phyloP scores from a whole-genome alignment of 2,329 filamentous ascomycete species.

The Pestalotiopsis sp. region DNA sequence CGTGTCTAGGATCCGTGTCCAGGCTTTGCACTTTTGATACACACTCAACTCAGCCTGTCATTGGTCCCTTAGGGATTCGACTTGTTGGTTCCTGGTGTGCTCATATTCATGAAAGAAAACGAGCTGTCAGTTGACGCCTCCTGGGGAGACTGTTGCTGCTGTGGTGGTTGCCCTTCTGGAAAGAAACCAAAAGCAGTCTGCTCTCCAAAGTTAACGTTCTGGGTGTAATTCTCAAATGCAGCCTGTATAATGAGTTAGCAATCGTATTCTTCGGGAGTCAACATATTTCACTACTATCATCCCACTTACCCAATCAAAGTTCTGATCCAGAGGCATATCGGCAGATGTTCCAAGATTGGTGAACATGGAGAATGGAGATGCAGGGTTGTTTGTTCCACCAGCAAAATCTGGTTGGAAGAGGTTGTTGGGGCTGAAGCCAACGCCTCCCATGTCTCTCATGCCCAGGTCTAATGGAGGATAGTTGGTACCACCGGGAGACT shows the following conservation, averaged over 20 bases:
- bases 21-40: neutral
- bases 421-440: constrained; percentile 40
- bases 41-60: neutral
- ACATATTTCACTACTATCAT: neutral
- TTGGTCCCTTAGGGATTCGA: constrained; percentile 2
- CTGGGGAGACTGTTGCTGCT: constrained; percentile 19
- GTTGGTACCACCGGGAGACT: constrained; percentile 39
- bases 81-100: constrained; percentile 22
- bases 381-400: constrained; percentile 33
- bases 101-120: constrained; percentile 30
- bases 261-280: constrained; percentile 25
- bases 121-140: constrained; percentile 30
- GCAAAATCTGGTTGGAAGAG: constrained; percentile 36
- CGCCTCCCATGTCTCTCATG: constrained; percentile 16
- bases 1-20: neutral
- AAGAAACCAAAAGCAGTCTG: constrained; percentile 55
- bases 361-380: constrained; percentile 58
- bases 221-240: constrained; percentile 59
- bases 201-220: constrained; percentile 57
- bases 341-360: constrained; percentile 40
- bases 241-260: constrained; percentile 38
- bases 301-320: constrained; percentile 61
- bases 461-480: constrained; percentile 49
- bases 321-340: constrained; percentile 49
- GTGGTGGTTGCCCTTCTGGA: constrained; percentile 20